Evolutionary conservation across 1,284 basidiomycete species (phyloP), one percentile per base, ranked within the genome.

Genomic region (Anthracocystis panici-leucophaei): DNA sequence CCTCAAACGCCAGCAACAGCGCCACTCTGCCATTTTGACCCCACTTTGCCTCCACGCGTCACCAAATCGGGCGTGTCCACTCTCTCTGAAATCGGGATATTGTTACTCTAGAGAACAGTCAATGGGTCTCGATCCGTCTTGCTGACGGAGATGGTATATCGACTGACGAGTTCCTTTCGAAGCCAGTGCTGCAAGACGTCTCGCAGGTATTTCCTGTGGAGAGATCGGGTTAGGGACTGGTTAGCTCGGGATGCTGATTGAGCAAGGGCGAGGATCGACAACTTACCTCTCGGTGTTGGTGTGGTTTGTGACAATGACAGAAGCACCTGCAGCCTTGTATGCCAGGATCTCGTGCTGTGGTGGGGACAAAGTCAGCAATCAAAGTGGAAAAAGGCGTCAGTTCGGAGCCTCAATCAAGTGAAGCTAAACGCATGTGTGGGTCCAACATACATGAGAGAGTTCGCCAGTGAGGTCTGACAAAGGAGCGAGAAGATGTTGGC

Each of bases 311-410:
- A 83, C 63, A 35, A 85, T 75, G 31, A 85, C 82, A 16, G 77
- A 80, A 35, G 77, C 56, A n/a, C 82, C 82, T 9, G 68, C 54
- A 27, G 80, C 80, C 18, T 77, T 81, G 56, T 77, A 69, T 1
- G 82, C 79, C 23, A 85, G 68, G n/a, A 82, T 49, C 48, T 84
- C 83, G 65, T 85, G 83, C 72, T 84, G 73, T 20, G 14, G 45
- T 16, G 35, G 11, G 11, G 14, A 38, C 14, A 12, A 16, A 27
- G 27, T 27, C 27, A 7, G 27, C 7, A 2, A 6, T 38, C 16
- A 10, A 29, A 7, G 48, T 12, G 9, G 48, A 31, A 27, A 27
- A 11, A 20, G 29, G 3, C 18, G 48, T 49, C 48, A 49, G 29
- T 49, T 4, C 3, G 12, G 12, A 9, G 48, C 9, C 48, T 29